These are phyloP conservation scores for Leccinum griseonigrum DNA, from an alignment of 1,284 basidiomycete species.

Conservation along the genomic window DNA sequence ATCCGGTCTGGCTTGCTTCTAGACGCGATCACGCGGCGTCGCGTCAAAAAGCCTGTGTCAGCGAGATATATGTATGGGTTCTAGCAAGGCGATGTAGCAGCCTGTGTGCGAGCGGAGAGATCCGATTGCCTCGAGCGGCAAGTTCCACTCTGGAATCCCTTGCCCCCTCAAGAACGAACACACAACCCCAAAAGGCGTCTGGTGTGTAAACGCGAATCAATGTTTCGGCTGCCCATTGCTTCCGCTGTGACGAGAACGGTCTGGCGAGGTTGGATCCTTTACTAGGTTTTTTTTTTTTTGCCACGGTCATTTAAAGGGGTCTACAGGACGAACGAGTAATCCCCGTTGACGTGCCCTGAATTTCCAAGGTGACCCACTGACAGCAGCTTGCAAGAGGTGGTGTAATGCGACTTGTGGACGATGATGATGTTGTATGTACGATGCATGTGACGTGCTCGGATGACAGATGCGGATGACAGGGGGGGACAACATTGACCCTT, in stretches of 20 bases:
- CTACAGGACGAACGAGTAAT: slow-evolving; percentile 26
- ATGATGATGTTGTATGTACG: not conserved
- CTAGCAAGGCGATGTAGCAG: not conserved
- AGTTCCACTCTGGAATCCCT: not conserved
- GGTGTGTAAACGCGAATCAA: slow-evolving; percentile 3
- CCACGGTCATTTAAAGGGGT: slow-evolving; percentile 18
- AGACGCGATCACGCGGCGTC: slow-evolving; percentile 9
- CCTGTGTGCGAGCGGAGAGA: slow-evolving; percentile 7
- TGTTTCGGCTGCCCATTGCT: not conserved
- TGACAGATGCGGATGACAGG: slow-evolving; percentile 9
- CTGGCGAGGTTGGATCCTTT: slow-evolving; percentile 4
- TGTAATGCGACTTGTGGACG: slow-evolving; percentile 14
- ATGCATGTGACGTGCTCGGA: slow-evolving; percentile 11
- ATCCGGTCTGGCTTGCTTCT: slow-evolving; percentile 1
- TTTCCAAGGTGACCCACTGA: slow-evolving; percentile 18
- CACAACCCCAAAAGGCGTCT: slow-evolving; percentile 4
- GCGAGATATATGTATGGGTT: slow-evolving; percentile 5
- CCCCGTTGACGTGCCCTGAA: slow-evolving; percentile 32
- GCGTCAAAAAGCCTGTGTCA: slow-evolving; percentile 4
- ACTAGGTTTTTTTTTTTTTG: slow-evolving; percentile 6
- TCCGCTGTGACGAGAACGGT: not conserved
- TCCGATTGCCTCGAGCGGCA: slow-evolving; percentile 5
- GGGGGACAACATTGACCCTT: slow-evolving; percentile 12
- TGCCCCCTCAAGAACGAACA: not conserved
- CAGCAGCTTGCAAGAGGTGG: slow-evolving; percentile 12